A percentile compares a stretch with the other conserved stretches of the same genome.
These are phyloP conservation scores for Puccinia triticina DNA, from an alignment of 1,284 basidiomycete genomes.

Conservation along the genomic window DNA sequence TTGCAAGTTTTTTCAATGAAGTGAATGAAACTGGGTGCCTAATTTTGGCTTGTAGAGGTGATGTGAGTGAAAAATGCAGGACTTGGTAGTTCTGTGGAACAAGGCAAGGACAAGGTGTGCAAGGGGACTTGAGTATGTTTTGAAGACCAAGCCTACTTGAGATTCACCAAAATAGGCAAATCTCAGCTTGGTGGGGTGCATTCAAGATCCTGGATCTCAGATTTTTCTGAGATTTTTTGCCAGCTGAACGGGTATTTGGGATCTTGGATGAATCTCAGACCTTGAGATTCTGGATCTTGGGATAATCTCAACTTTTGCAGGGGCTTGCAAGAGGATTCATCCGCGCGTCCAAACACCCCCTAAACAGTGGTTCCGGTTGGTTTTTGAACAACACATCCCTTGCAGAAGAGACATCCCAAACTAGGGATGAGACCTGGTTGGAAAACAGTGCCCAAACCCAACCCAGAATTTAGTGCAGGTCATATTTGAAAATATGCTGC, in stretches of 20 bases:
- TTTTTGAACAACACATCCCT: too few species aligned
- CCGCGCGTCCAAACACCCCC: background rate
- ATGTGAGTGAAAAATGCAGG: background rate
- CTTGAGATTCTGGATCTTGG: conserved; percentile 6
- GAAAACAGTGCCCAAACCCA: too few species aligned
- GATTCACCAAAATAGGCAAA: background rate
- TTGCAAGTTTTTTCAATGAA: background rate
- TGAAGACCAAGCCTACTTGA: background rate
- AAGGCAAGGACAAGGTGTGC: too few species aligned
- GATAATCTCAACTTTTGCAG: background rate
- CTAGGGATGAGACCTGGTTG: too few species aligned
- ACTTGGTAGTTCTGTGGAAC: too few species aligned
- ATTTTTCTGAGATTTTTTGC: background rate
- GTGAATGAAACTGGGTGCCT: background rate
- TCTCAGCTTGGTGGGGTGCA: background rate
- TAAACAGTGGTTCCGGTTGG: too few species aligned
- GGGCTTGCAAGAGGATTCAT: background rate
- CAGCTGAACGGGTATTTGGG: background rate
- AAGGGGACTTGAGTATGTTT: background rate
- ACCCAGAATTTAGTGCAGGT: too few species aligned
- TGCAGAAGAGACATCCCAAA: too few species aligned
- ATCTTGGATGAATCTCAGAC: background rate
- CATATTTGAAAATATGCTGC: too few species aligned
- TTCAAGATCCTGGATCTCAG: background rate
- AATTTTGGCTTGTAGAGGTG: background rate